A percentile compares a stretch with the other conserved stretches of the same genome.
These are phyloP conservation scores for Microthyrium microscopicum DNA, from an alignment of 2,329 filamentous ascomycete species.

Conservation along the genomic window DNA sequence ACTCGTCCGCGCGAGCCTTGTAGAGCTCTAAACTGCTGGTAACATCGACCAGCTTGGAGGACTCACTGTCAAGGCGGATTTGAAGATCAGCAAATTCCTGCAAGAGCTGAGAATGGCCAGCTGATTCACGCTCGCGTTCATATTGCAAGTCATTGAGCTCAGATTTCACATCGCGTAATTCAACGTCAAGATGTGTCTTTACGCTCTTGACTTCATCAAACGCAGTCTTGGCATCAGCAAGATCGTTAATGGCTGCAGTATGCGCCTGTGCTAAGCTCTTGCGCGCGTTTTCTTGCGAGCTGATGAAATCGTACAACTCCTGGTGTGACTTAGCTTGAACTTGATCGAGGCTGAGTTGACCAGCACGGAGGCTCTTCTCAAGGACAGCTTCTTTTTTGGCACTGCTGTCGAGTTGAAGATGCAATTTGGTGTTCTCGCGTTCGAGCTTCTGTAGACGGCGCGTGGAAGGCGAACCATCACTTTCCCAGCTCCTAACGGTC, in stretches of 20 bases:
- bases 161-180: conserved; percentile 66
- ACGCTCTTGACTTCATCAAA: conserved; percentile 77
- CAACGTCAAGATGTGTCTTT: conserved; percentile 64
- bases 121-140: conserved; percentile 70
- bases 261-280: conserved; percentile 68
- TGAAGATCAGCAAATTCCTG: conserved; percentile 89
- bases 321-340: conserved; percentile 88
- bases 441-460: conserved; percentile 81
- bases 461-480: conserved; percentile 66
- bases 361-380: conserved; percentile 72
- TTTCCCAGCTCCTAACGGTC: conserved; percentile 40
- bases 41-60: conserved; percentile 69
- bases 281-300: conserved; percentile 80
- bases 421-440: conserved; percentile 75
- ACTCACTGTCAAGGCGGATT: conserved; percentile 78
- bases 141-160: conserved; percentile 68
- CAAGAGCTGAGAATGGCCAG: conserved; percentile 74
- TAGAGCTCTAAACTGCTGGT: conserved; percentile 73
- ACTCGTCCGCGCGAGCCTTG: conserved; percentile 84
- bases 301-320: conserved; percentile 82
- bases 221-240: conserved; percentile 71
- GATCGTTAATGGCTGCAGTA: conserved; percentile 68
- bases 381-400: conserved; percentile 78
- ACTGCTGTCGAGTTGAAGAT: conserved; percentile 90
- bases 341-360: conserved; percentile 76